These are phyloP conservation scores for Xylariales sp. DNA, from an alignment of 2,329 filamentous ascomycete genomes.

Conservation along the genomic window DNA sequence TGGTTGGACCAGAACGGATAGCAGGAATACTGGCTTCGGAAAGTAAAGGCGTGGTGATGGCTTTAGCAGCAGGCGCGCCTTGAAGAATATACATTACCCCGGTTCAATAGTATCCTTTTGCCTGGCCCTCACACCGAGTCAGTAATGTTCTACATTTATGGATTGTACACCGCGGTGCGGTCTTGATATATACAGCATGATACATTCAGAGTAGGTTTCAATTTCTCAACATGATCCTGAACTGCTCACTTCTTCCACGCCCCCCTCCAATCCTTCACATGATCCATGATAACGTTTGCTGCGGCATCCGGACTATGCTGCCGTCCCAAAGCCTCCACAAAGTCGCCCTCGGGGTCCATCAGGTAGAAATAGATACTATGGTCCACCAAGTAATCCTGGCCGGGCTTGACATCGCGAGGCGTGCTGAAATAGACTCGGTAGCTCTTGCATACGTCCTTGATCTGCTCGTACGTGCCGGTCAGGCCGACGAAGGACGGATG, in stretches of 20 bases:
- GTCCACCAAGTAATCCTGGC: slow-evolving; percentile 95
- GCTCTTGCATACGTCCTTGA: slow-evolving; percentile 90
- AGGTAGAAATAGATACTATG: slow-evolving; percentile 99
- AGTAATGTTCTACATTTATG: no score
- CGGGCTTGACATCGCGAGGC: slow-evolving; percentile 78
- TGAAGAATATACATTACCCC: no score
- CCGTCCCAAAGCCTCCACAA: slow-evolving; percentile 91
- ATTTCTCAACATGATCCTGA: no score
- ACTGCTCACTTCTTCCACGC: slow-evolving; percentile 11
- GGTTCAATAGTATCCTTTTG: no score
- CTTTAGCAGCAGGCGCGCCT: no score
- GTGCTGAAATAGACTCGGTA: slow-evolving; percentile 98
- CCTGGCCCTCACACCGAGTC: no score
- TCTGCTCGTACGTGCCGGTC: slow-evolving; percentile 88
- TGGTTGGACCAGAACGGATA: no score
- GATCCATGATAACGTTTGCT: slow-evolving; percentile 76
- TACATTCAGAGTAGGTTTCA: no score
- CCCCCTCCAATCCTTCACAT: slow-evolving; percentile 63
- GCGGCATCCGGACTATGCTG: slow-evolving; percentile 89
- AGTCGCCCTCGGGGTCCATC: slow-evolving; percentile 98
- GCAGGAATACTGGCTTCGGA: no score
- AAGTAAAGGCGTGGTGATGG: no score
- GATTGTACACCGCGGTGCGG: no score
- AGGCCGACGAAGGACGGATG: slow-evolving; percentile 81
- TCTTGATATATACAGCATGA: no score